A percentile compares a stretch with the other conserved stretches of the same genome.
Evolutionary conservation across 768 basidiomycete genomes (phyloP).

Genomic region (Pulveroboletus ravenelii): DNA sequence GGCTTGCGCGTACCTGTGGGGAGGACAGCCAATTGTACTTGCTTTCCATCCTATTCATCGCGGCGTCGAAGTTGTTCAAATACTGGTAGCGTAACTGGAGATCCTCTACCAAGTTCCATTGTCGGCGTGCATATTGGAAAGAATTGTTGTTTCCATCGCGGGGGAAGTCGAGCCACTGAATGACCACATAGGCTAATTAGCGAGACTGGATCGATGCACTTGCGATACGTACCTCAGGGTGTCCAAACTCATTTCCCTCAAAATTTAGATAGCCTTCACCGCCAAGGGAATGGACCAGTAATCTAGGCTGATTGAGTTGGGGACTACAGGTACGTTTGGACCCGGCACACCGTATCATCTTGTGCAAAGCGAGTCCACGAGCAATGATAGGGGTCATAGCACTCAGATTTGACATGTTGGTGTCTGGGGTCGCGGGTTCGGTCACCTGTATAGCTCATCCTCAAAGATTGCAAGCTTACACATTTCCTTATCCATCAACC

Average conservation of each 20-base stretch:
- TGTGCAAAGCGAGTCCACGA: slow-evolving; percentile 89
- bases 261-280: slow-evolving; percentile 99
- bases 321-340: neutral
- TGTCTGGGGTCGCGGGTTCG: slow-evolving; percentile 47
- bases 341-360: slow-evolving; percentile 82
- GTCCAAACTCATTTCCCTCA: slow-evolving; percentile 97
- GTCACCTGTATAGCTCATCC: neutral
- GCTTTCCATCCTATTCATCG: slow-evolving; percentile 85
- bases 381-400: slow-evolving; percentile 81
- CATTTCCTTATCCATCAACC: slow-evolving; percentile 99
- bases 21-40: slow-evolving; percentile 81
- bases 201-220: neutral
- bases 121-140: slow-evolving; percentile 94
- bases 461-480: slow-evolving; percentile 48
- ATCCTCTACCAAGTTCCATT: slow-evolving; percentile 95
- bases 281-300: slow-evolving; percentile 87
- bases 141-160: slow-evolving; percentile 93
- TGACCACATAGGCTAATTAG: neutral
- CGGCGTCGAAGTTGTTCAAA: slow-evolving; percentile 88
- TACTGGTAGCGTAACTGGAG: slow-evolving; percentile 82
- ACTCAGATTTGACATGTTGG: slow-evolving; percentile 87
- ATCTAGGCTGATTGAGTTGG: slow-evolving; percentile 38
- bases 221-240: slow-evolving; percentile 70
- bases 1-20: slow-evolving; percentile 52
- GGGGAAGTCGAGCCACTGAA: slow-evolving; percentile 97